These are phyloP conservation scores for Bremia lactucae DNA, from an alignment of 352 stramenopile species.

Conservation along the genomic window DNA sequence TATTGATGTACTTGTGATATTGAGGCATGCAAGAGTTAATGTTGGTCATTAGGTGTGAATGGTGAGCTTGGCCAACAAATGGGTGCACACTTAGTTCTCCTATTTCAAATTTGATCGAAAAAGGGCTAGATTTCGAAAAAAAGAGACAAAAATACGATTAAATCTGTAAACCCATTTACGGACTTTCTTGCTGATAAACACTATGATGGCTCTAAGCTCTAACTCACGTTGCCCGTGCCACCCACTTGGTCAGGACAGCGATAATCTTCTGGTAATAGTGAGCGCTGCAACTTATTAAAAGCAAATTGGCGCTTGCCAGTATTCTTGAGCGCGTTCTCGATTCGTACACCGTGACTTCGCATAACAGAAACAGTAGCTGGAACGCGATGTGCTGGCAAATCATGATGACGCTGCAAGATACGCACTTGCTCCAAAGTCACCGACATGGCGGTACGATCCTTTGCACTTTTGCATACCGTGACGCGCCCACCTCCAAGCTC, in stretches of 20 bases:
- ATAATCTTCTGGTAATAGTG: constrained; percentile 77
- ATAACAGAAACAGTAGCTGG: constrained; percentile 78
- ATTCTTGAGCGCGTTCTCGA: constrained; percentile 86
- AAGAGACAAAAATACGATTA: constrained; percentile 25
- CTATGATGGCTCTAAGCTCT: constrained; percentile 9
- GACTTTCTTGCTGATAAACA: constrained; percentile 5
- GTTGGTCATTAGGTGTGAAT: too few relatives aligned
- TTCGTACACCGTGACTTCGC: constrained; percentile 78
- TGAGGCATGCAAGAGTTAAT: too few relatives aligned
- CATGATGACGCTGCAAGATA: constrained; percentile 77
- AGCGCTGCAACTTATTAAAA: constrained; percentile 86
- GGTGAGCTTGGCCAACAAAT: too few relatives aligned
- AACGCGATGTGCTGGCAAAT: constrained; percentile 60
- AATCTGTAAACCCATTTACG: constrained; percentile 19
- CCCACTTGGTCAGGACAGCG: constrained; percentile 75
- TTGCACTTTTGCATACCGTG: constrained; percentile 95
- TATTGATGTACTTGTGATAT: too few relatives aligned
- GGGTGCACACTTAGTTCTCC: too few relatives aligned
- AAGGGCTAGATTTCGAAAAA: not conserved
- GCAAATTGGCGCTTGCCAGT: constrained; percentile 82
- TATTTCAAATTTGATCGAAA: too few relatives aligned
- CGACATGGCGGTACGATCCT: constrained; percentile 96
- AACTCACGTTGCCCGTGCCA: constrained; percentile 79
- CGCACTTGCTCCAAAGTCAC: constrained; percentile 92
- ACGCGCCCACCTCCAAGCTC: constrained; percentile 85